Percentiles rank a stretch among this genome's conserved stretches.
These are phyloP conservation scores for Clarireedia sp. DNA, from an alignment of 2,329 filamentous ascomycete species.

Conservation along the genomic window DNA sequence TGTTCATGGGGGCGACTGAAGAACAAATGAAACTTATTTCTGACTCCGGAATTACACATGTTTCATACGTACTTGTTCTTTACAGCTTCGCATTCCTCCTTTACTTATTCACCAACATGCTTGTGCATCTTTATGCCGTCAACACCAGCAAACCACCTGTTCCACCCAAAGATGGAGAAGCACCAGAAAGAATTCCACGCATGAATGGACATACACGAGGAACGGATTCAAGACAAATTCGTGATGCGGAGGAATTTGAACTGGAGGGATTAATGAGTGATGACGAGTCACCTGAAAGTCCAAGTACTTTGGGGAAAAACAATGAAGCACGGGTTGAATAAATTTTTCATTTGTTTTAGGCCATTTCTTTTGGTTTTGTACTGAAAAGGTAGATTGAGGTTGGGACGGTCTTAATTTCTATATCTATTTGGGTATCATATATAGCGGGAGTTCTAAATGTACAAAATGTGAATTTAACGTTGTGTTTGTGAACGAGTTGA, in stretches of 20 bases:
- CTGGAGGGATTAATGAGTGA: slow-evolving; percentile 84
- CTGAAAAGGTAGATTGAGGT: not conserved
- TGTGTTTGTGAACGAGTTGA: too few relatives aligned
- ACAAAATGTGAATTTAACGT: not conserved
- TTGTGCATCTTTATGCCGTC: slow-evolving; percentile 75
- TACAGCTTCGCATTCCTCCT: slow-evolving; percentile 85
- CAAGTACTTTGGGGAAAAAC: slow-evolving; percentile 42
- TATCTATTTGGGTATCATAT: not conserved
- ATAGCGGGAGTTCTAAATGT: not conserved
- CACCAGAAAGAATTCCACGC: slow-evolving; percentile 18
- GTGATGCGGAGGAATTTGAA: slow-evolving; percentile 88
- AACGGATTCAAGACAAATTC: slow-evolving; percentile 48
- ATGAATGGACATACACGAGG: slow-evolving; percentile 32
- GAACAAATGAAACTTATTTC: slow-evolving; percentile 83
- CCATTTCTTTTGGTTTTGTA: not conserved
- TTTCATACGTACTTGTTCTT: slow-evolving; percentile 85
- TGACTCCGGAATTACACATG: slow-evolving; percentile 70
- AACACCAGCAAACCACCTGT: slow-evolving; percentile 32
- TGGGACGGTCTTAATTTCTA: not conserved
- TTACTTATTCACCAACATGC: slow-evolving; percentile 85
- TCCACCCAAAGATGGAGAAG: slow-evolving; percentile 24
- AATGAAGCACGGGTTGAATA: slow-evolving; percentile 28
- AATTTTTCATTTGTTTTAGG: not conserved
- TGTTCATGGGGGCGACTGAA: slow-evolving; percentile 97
- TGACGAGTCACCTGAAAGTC: slow-evolving; percentile 59